Evolutionary conservation across 257 asterid genomes (phyloP).

Genomic region (Solanum arcanum): DNA sequence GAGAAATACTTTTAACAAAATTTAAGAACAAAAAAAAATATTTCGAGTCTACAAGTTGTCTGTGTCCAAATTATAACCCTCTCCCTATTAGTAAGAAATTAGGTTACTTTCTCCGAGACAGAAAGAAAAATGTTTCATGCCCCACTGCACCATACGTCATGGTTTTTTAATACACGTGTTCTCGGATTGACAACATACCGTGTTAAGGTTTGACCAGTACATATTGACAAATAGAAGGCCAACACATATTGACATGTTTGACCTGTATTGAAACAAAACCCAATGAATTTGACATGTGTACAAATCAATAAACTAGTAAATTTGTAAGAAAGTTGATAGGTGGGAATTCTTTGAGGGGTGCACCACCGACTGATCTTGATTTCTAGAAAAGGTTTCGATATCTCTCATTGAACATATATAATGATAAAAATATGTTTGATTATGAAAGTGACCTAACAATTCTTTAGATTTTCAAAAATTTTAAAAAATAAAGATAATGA

Average conservation of each 20-base stretch:
- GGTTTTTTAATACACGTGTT: background rate
- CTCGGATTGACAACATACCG: background rate
- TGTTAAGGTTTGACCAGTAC: background rate
- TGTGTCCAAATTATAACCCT: background rate
- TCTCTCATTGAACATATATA: background rate
- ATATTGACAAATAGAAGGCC: background rate
- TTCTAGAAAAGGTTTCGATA: background rate
- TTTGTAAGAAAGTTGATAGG: background rate
- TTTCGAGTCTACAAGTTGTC: too few relatives aligned
- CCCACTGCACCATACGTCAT: background rate
- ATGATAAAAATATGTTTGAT: background rate
- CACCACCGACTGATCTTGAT: background rate
- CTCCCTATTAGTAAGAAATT: background rate
- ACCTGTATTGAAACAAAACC: background rate
- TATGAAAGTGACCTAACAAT: background rate
- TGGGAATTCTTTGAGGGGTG: background rate
- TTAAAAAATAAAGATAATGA: background rate
- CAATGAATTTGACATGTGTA: background rate
- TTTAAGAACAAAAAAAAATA: too few relatives aligned
- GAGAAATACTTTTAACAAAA: background rate
- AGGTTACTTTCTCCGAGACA: background rate
- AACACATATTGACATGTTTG: background rate
- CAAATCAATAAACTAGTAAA: background rate
- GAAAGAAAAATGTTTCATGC: too few relatives aligned
- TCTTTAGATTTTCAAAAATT: accelerated